phyloP scores from a whole-genome alignment of 306 rosid genomes.

The Pachyrhizus erosus region DNA sequence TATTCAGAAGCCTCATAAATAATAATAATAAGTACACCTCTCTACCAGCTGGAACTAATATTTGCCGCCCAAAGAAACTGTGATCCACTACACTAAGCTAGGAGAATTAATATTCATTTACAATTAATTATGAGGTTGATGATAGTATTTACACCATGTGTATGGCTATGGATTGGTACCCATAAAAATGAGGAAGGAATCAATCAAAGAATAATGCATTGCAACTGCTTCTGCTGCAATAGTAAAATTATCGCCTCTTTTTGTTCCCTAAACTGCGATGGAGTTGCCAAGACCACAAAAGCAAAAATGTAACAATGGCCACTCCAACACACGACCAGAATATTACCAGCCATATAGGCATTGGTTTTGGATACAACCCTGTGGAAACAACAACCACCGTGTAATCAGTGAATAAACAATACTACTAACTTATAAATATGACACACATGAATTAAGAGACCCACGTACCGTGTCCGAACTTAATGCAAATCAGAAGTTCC shows the following conservation, averaged over 20 bases:
- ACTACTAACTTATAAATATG: not conserved
- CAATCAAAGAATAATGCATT: slow-evolving; percentile 71
- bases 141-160: slow-evolving; percentile 71
- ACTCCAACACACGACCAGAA: slow-evolving; percentile 75
- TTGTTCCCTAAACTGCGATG: slow-evolving; percentile 62
- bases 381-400: slow-evolving; percentile 32
- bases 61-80: slow-evolving; percentile 56
- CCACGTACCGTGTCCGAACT: slow-evolving; percentile 83
- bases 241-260: slow-evolving; percentile 68
- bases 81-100: slow-evolving; percentile 61
- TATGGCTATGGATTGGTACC: slow-evolving; percentile 49
- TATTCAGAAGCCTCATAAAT: slow-evolving; percentile 51
- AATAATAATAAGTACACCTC: slow-evolving; percentile 35
- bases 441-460: slow-evolving; percentile 7
- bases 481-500: slow-evolving; percentile 96
- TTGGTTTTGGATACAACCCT: slow-evolving; percentile 90
- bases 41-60: slow-evolving; percentile 50
- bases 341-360: slow-evolving; percentile 85
- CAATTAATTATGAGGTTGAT: slow-evolving; percentile 58
- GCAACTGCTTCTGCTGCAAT: slow-evolving; percentile 36
- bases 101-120: slow-evolving; percentile 61
- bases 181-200: slow-evolving; percentile 62
- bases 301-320: slow-evolving; percentile 58
- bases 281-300: slow-evolving; percentile 83
- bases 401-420: not conserved